These are phyloP conservation scores for Trichoderma simmonsii DNA, from an alignment of 2,329 filamentous ascomycete genomes.

Conservation along the genomic window DNA sequence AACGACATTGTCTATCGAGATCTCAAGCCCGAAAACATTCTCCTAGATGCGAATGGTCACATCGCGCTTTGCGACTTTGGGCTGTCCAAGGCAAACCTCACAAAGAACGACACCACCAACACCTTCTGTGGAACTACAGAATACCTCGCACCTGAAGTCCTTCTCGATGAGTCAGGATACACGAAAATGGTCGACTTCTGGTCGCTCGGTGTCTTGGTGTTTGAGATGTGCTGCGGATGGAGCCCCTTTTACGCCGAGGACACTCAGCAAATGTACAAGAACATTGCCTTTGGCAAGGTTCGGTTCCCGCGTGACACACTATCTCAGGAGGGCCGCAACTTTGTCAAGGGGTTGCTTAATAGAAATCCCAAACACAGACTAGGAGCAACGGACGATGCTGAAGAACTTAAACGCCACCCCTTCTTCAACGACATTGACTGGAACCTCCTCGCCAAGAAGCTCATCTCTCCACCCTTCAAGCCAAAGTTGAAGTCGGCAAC, in stretches of 20 bases:
- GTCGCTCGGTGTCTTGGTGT: conserved; percentile 95
- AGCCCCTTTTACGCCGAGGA: conserved; percentile 98
- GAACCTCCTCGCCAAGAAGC: conserved; percentile 82
- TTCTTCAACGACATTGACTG: conserved; percentile 97
- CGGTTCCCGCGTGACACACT: conserved; percentile 92
- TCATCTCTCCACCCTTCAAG: conserved; percentile 95
- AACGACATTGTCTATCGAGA: conserved; percentile 98
- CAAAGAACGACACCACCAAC: conserved; percentile 96
- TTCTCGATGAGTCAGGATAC: conserved; percentile 94
- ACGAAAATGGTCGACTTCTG: conserved; percentile 99
- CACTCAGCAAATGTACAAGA: conserved; percentile 99
- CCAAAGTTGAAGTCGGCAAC: conserved; percentile 94
- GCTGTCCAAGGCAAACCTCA: conserved; percentile 93
- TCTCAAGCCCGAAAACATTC: conserved; percentile 94
- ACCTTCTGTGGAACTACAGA: conserved; percentile 99
- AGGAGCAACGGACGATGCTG: conserved; percentile 84
- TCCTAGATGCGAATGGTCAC: conserved; percentile 94
- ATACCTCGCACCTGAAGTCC: conserved; percentile 91
- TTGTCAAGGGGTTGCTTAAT: conserved; percentile 96
- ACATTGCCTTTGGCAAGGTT: conserved; percentile 98
- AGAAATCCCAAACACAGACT: conserved; percentile 94
- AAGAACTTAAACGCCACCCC: conserved; percentile 88
- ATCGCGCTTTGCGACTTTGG: conserved; percentile 98
- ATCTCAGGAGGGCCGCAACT: conserved; percentile 91
- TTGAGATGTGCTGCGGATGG: conserved; percentile 99